Evolutionary conservation across 805 yeast species (phyloP), one percentile per base, ranked within the genome.

Genomic region (Komagataella kurtzmanii): DNA sequence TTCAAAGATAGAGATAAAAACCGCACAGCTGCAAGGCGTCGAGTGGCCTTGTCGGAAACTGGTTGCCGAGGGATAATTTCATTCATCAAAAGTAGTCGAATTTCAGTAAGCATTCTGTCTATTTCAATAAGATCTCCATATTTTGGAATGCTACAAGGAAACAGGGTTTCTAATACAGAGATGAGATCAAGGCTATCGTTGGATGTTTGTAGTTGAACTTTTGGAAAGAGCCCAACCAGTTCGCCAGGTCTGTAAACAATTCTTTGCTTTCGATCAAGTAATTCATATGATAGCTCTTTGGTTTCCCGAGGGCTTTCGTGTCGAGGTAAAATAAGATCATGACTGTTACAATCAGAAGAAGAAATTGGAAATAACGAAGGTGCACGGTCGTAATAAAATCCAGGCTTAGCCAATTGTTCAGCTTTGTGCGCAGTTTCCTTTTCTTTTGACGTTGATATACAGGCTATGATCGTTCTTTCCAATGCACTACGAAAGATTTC

Each of bases 1-100:
- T 67, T 66, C 1, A 68, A 59, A 3, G 70, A 67, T 21, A 69
- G 58, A 0, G 65, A 62, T 12, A 73, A 50, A 23, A 74, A 61
- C 46, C 64, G 59, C 24, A 67, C 44, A 5, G 68, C 43, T 30
- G 61, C 61, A 3, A 73, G 51, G 21, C 59, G 51, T 46, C 59
- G 63, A 1, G 69, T 61, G 7, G 58, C 57, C 2, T 46, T 24
- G 54, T 66, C 68, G 17, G 53, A 24, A 0, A 47, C 14, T 12
- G 54, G 48, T 21, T 49, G 53, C 5, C 44, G 23, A 2, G 45
- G 23, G 19, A 23, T 44, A 44, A n/a, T 40, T n/a, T 54, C 17
- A 50, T 55, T 53, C 24, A 59, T 44, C 44, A 64, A 51, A 10
- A 52, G 51, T 18, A 54, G 45, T 49, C 63, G 54, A 3, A 62